phyloP scores from a whole-genome alignment of 1,139 yeast species.

The Protomyces arabidopsidicola region DNA sequence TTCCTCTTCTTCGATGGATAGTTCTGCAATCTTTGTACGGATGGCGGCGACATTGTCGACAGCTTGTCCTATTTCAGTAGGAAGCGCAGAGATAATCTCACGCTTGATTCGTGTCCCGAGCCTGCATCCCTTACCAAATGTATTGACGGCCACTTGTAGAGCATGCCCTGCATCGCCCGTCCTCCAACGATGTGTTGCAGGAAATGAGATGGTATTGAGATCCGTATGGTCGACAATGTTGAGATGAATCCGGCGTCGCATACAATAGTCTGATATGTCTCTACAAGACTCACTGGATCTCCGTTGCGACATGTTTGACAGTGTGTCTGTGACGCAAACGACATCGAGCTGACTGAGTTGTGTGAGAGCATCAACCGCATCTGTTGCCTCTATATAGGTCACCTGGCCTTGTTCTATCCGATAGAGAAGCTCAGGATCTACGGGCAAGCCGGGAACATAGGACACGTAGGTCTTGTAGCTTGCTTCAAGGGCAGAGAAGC shows the following conservation, averaged over 20 bases:
- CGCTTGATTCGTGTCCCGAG: slow-evolving; percentile 75
- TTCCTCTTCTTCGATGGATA: slow-evolving; percentile 36
- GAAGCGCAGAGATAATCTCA: slow-evolving; percentile 62
- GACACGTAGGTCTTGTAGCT: slow-evolving; percentile 2
- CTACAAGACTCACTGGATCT: slow-evolving; percentile 1
- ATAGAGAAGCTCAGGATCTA: slow-evolving; percentile 11
- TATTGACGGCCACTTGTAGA: slow-evolving; percentile 77
- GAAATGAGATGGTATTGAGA: slow-evolving; percentile 66
- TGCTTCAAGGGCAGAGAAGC: slow-evolving; percentile 11
- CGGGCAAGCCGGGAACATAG: neutral
- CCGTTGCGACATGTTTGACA: neutral
- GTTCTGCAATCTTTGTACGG: slow-evolving; percentile 62
- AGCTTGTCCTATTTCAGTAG: slow-evolving; percentile 56
- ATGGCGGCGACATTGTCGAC: slow-evolving; percentile 40
- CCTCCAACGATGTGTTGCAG: slow-evolving; percentile 52
- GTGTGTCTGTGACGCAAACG: slow-evolving; percentile 19
- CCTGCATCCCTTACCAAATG: slow-evolving; percentile 86
- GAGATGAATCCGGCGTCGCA: slow-evolving; percentile 58
- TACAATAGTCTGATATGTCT: slow-evolving; percentile 2
- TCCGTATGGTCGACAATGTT: slow-evolving; percentile 72
- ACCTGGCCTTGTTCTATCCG: slow-evolving; percentile 6
- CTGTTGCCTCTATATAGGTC: neutral
- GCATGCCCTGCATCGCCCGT: slow-evolving; percentile 53
- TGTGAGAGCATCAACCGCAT: neutral
- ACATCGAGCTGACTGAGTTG: slow-evolving; percentile 1